Evolutionary conservation across 2,329 filamentous ascomycete species (phyloP).

Genomic region (Aspergillus cejpii): DNA sequence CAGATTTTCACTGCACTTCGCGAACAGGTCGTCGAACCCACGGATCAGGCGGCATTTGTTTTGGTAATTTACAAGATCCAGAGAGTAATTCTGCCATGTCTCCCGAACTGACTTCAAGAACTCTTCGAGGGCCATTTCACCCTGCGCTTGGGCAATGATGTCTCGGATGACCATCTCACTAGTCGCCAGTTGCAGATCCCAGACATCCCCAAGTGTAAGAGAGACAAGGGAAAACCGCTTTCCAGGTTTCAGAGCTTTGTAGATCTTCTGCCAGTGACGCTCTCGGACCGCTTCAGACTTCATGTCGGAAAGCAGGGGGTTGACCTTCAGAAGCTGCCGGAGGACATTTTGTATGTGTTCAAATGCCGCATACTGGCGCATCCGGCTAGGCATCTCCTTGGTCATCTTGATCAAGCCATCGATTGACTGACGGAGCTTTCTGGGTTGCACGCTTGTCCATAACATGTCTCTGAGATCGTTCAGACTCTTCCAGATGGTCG

Average conservation of each 20-base stretch:
- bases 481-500: slow-evolving; percentile 92
- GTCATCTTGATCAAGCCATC: slow-evolving; percentile 95
- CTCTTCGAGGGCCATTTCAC: slow-evolving; percentile 96
- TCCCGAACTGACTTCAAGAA: slow-evolving; percentile 95
- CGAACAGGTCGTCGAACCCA: slow-evolving; percentile 96
- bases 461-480: slow-evolving; percentile 87
- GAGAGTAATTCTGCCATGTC: slow-evolving; percentile 88
- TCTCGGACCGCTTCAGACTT: slow-evolving; percentile 96
- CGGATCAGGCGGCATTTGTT: slow-evolving; percentile 96
- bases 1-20: slow-evolving; percentile 95
- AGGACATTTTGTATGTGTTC: slow-evolving; percentile 93
- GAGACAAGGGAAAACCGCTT: slow-evolving; percentile 91
- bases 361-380: slow-evolving; percentile 99
- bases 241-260: slow-evolving; percentile 86
- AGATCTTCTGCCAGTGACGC: slow-evolving; percentile 95
- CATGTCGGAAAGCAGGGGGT: slow-evolving; percentile 76
- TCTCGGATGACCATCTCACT: slow-evolving; percentile 84
- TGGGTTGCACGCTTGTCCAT: slow-evolving; percentile 92
- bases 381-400: slow-evolving; percentile 97
- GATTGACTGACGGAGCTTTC: slow-evolving; percentile 82
- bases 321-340: slow-evolving; percentile 83
- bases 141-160: slow-evolving; percentile 91
- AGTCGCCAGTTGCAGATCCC: slow-evolving; percentile 86
- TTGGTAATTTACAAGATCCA: slow-evolving; percentile 95
- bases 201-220: slow-evolving; percentile 96